Conservation (phyloP, 352 stramenopile species). For the Pythium phragmiticola region DNA sequence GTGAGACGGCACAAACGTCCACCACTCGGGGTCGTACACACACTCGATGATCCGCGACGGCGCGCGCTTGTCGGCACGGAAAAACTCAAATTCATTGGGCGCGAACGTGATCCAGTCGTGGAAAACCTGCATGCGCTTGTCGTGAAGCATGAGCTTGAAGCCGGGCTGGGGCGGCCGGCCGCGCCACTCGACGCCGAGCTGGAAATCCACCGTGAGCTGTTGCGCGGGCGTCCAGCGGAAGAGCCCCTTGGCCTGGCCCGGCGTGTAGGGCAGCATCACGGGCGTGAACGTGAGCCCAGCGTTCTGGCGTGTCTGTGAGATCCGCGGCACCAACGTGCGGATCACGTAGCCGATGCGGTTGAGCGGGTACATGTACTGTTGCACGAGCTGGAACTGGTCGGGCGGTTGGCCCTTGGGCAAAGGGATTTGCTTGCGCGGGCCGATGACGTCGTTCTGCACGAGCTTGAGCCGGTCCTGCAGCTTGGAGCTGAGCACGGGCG, state of each 20-base stretch:
- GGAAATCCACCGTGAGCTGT: constrained; percentile 68
- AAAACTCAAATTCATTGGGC: constrained; percentile 73
- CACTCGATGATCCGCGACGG: constrained; percentile 83
- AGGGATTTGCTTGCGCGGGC: constrained; percentile 70
- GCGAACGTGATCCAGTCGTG: constrained; percentile 88
- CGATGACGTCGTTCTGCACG: constrained; percentile 90
- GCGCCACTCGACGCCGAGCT: constrained; percentile 80
- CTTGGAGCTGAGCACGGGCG: constrained; percentile 80
- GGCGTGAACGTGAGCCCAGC: constrained; percentile 77
- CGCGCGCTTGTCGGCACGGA: constrained; percentile 79
- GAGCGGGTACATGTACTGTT: constrained; percentile 84
- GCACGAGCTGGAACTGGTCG: constrained; percentile 78
- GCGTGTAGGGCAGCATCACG: constrained; percentile 74
- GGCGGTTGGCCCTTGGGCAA: constrained; percentile 73
- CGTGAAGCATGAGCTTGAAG: constrained; percentile 84
- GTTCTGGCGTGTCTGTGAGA: constrained; percentile 78
- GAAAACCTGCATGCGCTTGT: constrained; percentile 83
- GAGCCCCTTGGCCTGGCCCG: constrained; percentile 71
- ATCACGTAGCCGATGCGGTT: constrained; percentile 78
- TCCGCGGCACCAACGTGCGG: constrained; percentile 65
- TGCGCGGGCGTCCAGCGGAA: constrained; percentile 68
- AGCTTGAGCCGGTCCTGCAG: constrained; percentile 85
- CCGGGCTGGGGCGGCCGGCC: constrained; percentile 70
- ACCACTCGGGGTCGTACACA: constrained; percentile 77
- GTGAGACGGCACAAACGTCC: constrained; percentile 82